Base-by-base conservation (phyloP, 208 protist species). In the Trypanosoma mega region DNA sequence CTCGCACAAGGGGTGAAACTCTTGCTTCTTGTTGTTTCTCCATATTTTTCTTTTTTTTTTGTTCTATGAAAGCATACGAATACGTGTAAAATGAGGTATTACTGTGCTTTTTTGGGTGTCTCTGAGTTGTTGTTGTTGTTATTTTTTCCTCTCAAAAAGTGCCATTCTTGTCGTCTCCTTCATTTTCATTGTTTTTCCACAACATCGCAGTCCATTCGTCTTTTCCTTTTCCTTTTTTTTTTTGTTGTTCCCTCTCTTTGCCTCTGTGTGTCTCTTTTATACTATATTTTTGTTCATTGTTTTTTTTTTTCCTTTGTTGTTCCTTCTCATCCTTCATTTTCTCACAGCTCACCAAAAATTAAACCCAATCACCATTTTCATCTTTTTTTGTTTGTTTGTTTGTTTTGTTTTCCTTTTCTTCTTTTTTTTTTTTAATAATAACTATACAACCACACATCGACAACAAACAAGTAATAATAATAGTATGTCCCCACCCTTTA, bases 221-320 rank as follows among this genome's bases (percentile, higher is more conserved):
- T n/a, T n/a, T n/a, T n/a, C n/a, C n/a, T n/a, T n/a, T n/a, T n/a
- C n/a, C 47, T 56, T 61, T 44, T 7, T 34, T 68, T 39, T 20
- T 68, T 2, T 12, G 6, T 41, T 34, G 21, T 9, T 55, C 4
- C 16, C 41, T 60, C 3, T 41, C 11, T n/a, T 4, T 47, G 53
- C 43, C 16, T 41, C 14, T n/a, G 26, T 53, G 27, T 31, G 63
- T 26, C 20, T 53, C 21, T 47, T 18, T 29, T 65, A 39, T 52
- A 52, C 18, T 21, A 30, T 27, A 18, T 37, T 20, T 54, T n/a
- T 16, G 37, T 30, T 31, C 1, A 16, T 60, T 67, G 7, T 29
- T 26, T 48, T 51, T 44, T 55, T 30, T 23, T 54, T 30, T 50
- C 21, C 36, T 44, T 52, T 21, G 12, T 26, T n/a, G 0, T 47